phyloP scores from a whole-genome alignment of 306 rosid species.

The Prunus fruticosa region DNA sequence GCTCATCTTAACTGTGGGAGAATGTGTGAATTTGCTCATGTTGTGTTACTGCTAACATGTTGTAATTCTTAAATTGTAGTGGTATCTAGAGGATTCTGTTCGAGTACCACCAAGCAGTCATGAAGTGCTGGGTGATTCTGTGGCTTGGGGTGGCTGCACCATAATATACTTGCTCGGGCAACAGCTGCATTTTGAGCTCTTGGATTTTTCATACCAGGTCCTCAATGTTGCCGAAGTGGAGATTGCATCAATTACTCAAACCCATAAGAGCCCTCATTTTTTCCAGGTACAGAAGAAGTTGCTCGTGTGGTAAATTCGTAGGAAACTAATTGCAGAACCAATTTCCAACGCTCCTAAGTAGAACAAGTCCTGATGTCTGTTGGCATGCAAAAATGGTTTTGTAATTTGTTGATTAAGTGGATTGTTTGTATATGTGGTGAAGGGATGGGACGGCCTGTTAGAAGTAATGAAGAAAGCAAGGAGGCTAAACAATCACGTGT shows the following conservation, averaged over 20 bases:
- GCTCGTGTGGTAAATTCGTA: too few species aligned
- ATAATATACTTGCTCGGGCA: constrained; percentile 94
- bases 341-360: too few species aligned
- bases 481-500: constrained; percentile 93
- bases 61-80: constrained; percentile 47
- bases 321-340: too few species aligned
- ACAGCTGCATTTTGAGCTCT: constrained; percentile 93
- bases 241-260: constrained; percentile 49
- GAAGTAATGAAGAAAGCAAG: constrained; percentile 97
- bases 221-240: constrained; percentile 96
- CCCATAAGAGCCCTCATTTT: constrained; percentile 58
- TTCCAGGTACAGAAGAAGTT: constrained; percentile 52
- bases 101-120: constrained; percentile 61
- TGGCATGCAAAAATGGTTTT: neutral
- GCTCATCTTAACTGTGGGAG: too few species aligned
- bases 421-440: constrained; percentile 9
- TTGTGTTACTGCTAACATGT: constrained; percentile 17
- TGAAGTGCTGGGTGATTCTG: constrained; percentile 88
- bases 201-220: constrained; percentile 92
- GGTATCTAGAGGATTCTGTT: constrained; percentile 79
- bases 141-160: constrained; percentile 99
- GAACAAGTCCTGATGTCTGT: neutral
- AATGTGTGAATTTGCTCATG: too few species aligned
- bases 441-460: constrained; percentile 87
- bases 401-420: neutral